Conservation (phyloP, 2,329 filamentous ascomycete genomes). For the Botrytis sinoallii region DNA sequence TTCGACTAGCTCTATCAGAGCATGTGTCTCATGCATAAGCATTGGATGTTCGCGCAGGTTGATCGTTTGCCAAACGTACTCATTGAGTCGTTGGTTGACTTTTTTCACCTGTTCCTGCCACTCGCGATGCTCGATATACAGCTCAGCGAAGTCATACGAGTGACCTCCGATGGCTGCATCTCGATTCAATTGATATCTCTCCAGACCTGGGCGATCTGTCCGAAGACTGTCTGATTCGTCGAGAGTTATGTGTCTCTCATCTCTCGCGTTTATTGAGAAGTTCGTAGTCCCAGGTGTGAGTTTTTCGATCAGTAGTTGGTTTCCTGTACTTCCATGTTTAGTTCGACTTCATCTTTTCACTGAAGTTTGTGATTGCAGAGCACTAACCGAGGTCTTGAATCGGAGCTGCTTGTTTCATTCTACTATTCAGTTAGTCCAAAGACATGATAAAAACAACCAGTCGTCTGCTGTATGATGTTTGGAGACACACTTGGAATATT, state of each 20-base stretch:
- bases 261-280: not conserved
- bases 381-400: not conserved
- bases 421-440: not conserved
- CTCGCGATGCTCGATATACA: not conserved
- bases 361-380: not conserved
- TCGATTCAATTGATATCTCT: not conserved
- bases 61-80: not conserved
- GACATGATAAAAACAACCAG: not conserved
- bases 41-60: not conserved
- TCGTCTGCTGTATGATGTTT: not conserved
- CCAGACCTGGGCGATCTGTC: not conserved
- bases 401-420: not conserved
- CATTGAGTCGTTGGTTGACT: not conserved
- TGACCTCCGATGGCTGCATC: not conserved
- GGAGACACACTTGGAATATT: not conserved
- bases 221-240: not conserved
- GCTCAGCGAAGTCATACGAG: not conserved
- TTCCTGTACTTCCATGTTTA: not conserved
- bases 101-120: not conserved
- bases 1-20: not conserved
- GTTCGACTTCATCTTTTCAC: not conserved
- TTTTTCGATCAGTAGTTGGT: not conserved
- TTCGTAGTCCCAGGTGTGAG: not conserved
- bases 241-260: not conserved
- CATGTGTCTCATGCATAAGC: not conserved